phyloP scores from a whole-genome alignment of 2,329 filamentous ascomycete genomes.

The Fusarium sp. region DNA sequence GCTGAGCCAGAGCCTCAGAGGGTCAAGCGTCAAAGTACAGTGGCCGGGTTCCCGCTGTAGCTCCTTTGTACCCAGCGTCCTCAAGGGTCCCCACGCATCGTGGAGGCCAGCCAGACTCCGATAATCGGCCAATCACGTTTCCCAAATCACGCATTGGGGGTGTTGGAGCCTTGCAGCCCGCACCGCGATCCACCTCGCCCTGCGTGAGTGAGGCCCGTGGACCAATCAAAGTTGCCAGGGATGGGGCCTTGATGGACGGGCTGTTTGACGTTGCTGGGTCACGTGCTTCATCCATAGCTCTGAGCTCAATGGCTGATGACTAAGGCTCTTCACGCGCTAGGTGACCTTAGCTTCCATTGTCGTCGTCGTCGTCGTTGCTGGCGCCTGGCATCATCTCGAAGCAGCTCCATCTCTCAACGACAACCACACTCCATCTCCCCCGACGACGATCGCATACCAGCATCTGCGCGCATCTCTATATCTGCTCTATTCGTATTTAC shows the following conservation, averaged over 20 bases:
- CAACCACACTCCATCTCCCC: slow-evolving; percentile 8
- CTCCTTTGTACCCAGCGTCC: slow-evolving; percentile 28
- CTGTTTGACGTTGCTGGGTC: slow-evolving; percentile 10
- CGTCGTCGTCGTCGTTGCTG: slow-evolving; percentile 46
- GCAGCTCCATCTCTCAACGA: slow-evolving; percentile 40
- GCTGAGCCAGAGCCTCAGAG: slow-evolving; percentile 17
- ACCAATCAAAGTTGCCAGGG: slow-evolving; percentile 30
- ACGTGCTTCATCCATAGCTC: slow-evolving; percentile 24
- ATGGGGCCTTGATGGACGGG: neutral
- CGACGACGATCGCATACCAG: slow-evolving; percentile 18
- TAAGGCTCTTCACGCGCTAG: slow-evolving; percentile 35
- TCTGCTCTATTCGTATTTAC: neutral
- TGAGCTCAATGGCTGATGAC: slow-evolving; percentile 38
- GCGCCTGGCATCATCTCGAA: slow-evolving; percentile 42
- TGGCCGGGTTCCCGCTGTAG: slow-evolving; percentile 16
- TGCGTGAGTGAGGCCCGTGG: neutral
- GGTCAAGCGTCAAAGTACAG: slow-evolving; percentile 28
- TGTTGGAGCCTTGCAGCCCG: slow-evolving; percentile 26
- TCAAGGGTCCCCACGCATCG: slow-evolving; percentile 33
- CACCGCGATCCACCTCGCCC: slow-evolving; percentile 24
- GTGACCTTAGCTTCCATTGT: slow-evolving; percentile 38
- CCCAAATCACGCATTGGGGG: slow-evolving; percentile 14
- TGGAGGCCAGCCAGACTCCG: slow-evolving; percentile 16
- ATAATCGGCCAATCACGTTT: slow-evolving; percentile 33
- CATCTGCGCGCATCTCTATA: neutral